phyloP scores from a whole-genome alignment of 2,329 filamentous ascomycete species.

The Talaromyces funiculosus region DNA sequence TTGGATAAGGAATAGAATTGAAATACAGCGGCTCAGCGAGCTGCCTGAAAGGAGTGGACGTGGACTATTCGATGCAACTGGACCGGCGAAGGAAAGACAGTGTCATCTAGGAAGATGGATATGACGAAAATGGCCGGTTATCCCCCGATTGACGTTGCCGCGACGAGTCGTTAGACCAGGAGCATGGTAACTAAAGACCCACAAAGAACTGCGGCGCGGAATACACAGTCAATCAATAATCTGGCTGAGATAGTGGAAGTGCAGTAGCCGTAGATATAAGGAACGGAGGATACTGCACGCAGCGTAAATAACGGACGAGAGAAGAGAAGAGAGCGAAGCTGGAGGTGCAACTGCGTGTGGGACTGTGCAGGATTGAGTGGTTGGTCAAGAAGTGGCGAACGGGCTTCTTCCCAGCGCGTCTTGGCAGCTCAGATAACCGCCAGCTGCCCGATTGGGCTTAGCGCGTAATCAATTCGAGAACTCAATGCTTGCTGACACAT shows the following conservation, averaged over 20 bases:
- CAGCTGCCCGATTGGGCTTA: not conserved
- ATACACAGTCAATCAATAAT: not conserved
- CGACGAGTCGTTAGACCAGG: constrained; percentile 5
- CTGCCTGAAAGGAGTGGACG: not conserved
- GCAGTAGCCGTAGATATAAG: not conserved
- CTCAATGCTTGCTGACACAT: not conserved
- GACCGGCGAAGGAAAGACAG: not conserved
- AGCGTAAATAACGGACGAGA: not conserved
- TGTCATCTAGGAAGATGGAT: constrained; percentile 8
- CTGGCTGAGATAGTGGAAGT: not conserved
- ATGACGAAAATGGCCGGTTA: constrained; percentile 14
- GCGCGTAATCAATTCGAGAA: not conserved
- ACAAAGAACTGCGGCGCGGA: not conserved
- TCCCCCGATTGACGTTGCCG: not conserved
- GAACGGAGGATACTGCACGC: not conserved
- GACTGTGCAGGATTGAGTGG: not conserved
- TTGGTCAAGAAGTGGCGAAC: not conserved
- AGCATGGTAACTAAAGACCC: constrained; percentile 4
- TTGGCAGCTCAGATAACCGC: not conserved
- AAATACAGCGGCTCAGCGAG: constrained; percentile 17
- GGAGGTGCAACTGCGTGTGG: not conserved
- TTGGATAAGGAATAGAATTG: constrained; percentile 10
- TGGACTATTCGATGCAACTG: not conserved
- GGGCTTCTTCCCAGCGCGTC: too few species aligned
- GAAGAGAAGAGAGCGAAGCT: not conserved